Percentiles rank a stretch among this genome's conserved stretches.
Conservation (phyloP, 331 rosid genomes). For the Phaseolus coccineus region DNA sequence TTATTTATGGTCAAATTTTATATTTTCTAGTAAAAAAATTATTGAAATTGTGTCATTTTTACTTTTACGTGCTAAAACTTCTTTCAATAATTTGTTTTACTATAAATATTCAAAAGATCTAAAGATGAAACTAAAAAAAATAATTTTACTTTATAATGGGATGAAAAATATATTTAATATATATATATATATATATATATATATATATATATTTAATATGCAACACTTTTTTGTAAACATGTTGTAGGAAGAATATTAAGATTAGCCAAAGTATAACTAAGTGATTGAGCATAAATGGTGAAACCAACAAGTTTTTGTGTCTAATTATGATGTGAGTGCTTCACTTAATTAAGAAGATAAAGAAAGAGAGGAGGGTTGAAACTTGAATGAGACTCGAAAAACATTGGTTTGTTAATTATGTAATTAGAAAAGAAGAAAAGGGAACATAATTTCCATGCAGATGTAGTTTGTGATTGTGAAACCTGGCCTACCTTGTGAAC, state of each 20-base stretch:
- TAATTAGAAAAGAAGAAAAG: conserved; percentile 15
- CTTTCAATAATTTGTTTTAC: too few species aligned
- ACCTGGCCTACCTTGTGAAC: conserved; percentile 38
- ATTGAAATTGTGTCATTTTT: too few species aligned
- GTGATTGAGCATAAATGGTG: not conserved
- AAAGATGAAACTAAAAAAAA: too few species aligned
- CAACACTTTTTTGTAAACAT: not conserved
- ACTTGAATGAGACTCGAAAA: conserved; percentile 9
- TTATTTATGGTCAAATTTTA: too few species aligned
- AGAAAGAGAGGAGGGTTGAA: not conserved
- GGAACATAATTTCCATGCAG: conserved; percentile 1
- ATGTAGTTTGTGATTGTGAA: conserved; percentile 35
- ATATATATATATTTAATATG: not conserved
- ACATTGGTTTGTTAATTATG: not conserved
- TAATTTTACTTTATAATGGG: too few species aligned
- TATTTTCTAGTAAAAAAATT: too few species aligned
- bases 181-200: not conserved
- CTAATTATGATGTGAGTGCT: not conserved
- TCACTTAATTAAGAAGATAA: not conserved
- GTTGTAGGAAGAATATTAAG: not conserved
- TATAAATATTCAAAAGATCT: too few species aligned
- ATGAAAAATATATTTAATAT: too few species aligned
- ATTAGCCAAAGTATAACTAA: not conserved
- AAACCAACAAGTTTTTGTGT: not conserved
- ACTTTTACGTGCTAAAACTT: too few species aligned